These are phyloP conservation scores for Narthecium ossifragum DNA, from an alignment of 106 monocot genomes.

Conservation along the genomic window DNA sequence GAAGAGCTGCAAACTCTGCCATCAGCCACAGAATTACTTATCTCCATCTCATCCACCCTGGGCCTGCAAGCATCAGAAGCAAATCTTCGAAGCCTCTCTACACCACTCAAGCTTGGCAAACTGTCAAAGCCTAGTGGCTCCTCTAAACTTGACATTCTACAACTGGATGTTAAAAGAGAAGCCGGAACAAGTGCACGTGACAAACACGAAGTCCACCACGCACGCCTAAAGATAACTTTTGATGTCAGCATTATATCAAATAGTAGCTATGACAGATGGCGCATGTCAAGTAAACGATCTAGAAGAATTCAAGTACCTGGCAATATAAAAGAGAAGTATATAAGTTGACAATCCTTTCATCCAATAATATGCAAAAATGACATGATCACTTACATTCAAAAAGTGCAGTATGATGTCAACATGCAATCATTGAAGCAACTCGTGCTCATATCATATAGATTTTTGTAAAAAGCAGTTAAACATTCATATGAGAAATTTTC, in stretches of 20 bases:
- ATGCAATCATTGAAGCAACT: no score
- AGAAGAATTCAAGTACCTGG: conserved; percentile 20
- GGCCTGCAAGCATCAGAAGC: conserved; percentile 48
- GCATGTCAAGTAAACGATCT: conserved; percentile 8
- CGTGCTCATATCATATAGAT: no score
- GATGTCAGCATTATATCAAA: conserved; percentile 40
- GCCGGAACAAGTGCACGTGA: conserved; percentile 26
- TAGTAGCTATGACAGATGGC: background rate
- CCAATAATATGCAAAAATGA: no score
- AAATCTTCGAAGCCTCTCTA: conserved; percentile 32
- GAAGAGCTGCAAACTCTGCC: conserved; percentile 66
- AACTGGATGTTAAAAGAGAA: conserved; percentile 23
- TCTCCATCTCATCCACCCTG: conserved; percentile 39
- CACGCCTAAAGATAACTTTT: conserved; percentile 25
- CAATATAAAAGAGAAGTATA: conserved; percentile 1
- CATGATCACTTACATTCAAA: no score
- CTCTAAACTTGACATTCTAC: conserved; percentile 73
- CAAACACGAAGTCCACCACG: conserved; percentile 21
- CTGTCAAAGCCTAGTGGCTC: conserved; percentile 55
- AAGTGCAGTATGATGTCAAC: no score
- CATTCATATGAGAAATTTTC: no score
- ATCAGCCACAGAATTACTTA: conserved; percentile 38
- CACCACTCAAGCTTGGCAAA: conserved; percentile 29
- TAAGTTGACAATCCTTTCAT: no score
- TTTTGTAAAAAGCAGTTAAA: no score